Percentiles rank a stretch among this genome's conserved stretches.
These are phyloP conservation scores for Auricularia auricula-judae DNA, from an alignment of 768 basidiomycete species.

Conservation along the genomic window DNA sequence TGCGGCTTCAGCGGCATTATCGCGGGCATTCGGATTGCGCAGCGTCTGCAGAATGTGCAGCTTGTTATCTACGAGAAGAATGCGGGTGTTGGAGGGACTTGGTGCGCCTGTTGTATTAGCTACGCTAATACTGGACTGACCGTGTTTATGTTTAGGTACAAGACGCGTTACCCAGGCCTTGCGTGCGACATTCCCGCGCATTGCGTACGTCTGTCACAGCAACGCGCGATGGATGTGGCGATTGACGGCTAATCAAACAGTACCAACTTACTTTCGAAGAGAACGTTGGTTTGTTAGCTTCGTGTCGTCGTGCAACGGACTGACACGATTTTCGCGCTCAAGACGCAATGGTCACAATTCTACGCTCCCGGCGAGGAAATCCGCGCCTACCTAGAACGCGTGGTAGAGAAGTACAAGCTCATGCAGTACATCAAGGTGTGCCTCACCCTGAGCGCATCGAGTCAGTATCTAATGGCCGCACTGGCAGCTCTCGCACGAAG, in stretches of 20 bases:
- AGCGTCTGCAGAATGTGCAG: conserved; percentile 40
- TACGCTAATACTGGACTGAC: conserved; percentile 2
- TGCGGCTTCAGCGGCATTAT: conserved; percentile 51
- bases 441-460: conserved; percentile 10
- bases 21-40: conserved; percentile 46
- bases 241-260: too few species aligned
- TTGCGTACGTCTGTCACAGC: conserved; percentile 24
- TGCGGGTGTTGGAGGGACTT: conserved; percentile 50
- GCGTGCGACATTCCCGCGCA: conserved; percentile 56
- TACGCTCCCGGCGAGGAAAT: conserved; percentile 54
- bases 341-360: conserved; percentile 52
- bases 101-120: too few species aligned
- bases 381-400: conserved; percentile 36
- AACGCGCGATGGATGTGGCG: too few species aligned
- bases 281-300: too few species aligned
- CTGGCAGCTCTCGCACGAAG: too few species aligned
- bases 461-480: too few species aligned
- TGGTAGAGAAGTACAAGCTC: conserved; percentile 48
- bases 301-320: too few species aligned
- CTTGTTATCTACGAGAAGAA: conserved; percentile 51
- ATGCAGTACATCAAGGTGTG: conserved; percentile 40
- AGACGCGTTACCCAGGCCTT: conserved; percentile 45
- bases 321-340: not conserved
- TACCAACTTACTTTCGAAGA: too few species aligned
- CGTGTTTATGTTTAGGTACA: conserved; percentile 13